A percentile compares a stretch with the other conserved stretches of the same genome.
Evolutionary conservation across 1,284 basidiomycete genomes (phyloP).

Genomic region (Phaffia rhodozyma): DNA sequence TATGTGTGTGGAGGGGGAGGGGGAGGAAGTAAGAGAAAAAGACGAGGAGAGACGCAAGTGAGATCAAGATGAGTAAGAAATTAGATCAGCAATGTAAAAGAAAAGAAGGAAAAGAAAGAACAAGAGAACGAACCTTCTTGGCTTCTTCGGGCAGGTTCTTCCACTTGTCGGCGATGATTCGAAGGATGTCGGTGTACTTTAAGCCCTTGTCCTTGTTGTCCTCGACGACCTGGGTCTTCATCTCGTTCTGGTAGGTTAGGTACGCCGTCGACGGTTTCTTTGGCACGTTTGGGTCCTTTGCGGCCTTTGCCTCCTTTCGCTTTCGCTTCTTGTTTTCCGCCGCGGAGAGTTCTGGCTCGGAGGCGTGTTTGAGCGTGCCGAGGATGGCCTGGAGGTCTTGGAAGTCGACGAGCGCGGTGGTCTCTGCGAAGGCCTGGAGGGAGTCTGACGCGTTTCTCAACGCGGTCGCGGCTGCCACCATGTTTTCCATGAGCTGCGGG

Average conservation of each 20-base stretch:
- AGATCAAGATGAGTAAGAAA: background rate
- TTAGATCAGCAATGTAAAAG: conserved; percentile 15
- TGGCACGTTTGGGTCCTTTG: conserved; percentile 83
- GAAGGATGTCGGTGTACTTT: conserved; percentile 59
- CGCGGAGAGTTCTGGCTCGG: too few relatives aligned
- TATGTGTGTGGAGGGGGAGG: conserved; percentile 5
- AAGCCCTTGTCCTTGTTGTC: conserved; percentile 54
- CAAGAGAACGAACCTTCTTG: conserved; percentile 49
- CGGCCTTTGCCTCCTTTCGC: conserved; percentile 44
- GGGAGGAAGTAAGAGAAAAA: background rate
- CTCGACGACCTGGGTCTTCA: conserved; percentile 59
- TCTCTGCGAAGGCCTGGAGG: too few relatives aligned
- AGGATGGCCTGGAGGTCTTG: too few relatives aligned
- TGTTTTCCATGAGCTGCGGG: too few relatives aligned
- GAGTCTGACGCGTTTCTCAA: too few relatives aligned
- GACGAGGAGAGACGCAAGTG: background rate
- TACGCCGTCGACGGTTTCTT: conserved; percentile 91
- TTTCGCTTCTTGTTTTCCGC: conserved; percentile 13
- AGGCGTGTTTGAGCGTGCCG: too few relatives aligned
- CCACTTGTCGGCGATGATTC: conserved; percentile 65
- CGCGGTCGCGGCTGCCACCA: too few relatives aligned
- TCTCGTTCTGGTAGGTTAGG: conserved; percentile 88
- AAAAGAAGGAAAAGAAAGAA: conserved; percentile 1
- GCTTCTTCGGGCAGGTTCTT: conserved; percentile 50
- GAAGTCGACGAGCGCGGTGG: too few relatives aligned